A percentile compares a stretch with the other conserved stretches of the same genome.
Conservation (phyloP, 2,329 filamentous ascomycete genomes). For the Aspergillus costaricaensis region DNA sequence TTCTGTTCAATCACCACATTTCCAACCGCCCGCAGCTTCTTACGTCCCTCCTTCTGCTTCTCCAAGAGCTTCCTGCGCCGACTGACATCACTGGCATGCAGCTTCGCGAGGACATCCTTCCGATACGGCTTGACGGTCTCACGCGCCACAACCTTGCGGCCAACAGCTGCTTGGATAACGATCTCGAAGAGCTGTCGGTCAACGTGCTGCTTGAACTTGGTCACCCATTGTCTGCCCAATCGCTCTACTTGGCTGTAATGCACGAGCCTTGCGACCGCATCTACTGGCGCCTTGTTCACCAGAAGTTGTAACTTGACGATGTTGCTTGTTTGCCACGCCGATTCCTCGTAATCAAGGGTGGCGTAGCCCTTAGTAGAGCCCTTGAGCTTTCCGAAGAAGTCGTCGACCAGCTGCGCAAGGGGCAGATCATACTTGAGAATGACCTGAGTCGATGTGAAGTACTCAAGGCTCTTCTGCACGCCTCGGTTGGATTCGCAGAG, state of each 20-base stretch:
- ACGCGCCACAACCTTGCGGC: constrained; percentile 78
- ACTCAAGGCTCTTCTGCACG: constrained; percentile 81
- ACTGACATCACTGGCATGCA: constrained; percentile 87
- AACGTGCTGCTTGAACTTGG: constrained; percentile 95
- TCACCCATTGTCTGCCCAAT: constrained; percentile 83
- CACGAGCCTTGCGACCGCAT: constrained; percentile 89
- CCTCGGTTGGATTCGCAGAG: constrained; percentile 89
- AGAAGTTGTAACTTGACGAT: constrained; percentile 89
- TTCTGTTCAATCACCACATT: constrained; percentile 97
- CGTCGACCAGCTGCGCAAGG: constrained; percentile 86
- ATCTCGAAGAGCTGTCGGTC: constrained; percentile 97
- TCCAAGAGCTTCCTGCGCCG: constrained; percentile 84
- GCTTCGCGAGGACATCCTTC: constrained; percentile 89
- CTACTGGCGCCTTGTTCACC: constrained; percentile 90
- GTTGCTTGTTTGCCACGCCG: constrained; percentile 76
- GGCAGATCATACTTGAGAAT: constrained; percentile 92
- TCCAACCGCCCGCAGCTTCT: constrained; percentile 73
- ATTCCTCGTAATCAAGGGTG: constrained; percentile 94
- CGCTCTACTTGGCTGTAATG: constrained; percentile 79
- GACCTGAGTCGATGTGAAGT: constrained; percentile 89
- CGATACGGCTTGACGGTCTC: constrained; percentile 96
- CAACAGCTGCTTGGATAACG: constrained; percentile 87
- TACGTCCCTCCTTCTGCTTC: constrained; percentile 94
- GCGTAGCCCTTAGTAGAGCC: constrained; percentile 93
- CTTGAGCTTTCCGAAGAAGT: constrained; percentile 96